Evolutionary conservation across 805 yeast genomes (phyloP), one percentile per base, ranked within the genome.

Genomic region (Yarrowia alimentaria): DNA sequence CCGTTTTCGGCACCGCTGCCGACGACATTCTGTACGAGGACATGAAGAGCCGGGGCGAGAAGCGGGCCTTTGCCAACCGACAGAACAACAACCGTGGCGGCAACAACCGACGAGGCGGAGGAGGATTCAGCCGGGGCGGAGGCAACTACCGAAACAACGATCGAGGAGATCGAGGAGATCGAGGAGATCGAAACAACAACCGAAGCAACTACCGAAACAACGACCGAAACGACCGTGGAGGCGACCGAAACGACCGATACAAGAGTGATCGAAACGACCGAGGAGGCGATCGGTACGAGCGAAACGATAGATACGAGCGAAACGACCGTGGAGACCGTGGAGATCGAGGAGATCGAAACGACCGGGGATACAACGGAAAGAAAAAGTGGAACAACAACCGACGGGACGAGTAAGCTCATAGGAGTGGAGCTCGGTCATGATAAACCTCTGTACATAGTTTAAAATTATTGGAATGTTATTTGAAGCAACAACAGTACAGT

Each of bases 321-420:
- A 12, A 12, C 5, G 38, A 34, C 40, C 29, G 42, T 22, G 10
- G 6, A 17, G 42, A 33, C 38, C 29, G n/a, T n/a, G n/a, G 29
- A 25, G n/a, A 25, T 25, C 13, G 29, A 25, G 13, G 13, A 9
- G 29, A 25, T 14, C 29, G 29, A 25, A 12, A 12, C 6, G 29
- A 25, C 29, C 26, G 42, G 8, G 43, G 43, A 24, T 24, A 25
- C 43, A 24, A 30, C 30, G 43, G 43, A 11, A 37, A 37, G n/a
- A 29, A 30, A 24, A 30, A 37, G 16, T 20, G 26, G 16, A 24
- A 37, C n/a, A n/a, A n/a, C n/a, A n/a, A n/a, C n/a, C n/a, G n/a
- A n/a, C n/a, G n/a, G n/a, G n/a, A n/a, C n/a, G n/a, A n/a, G n/a
- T n/a, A n/a, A n/a, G n/a, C n/a, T n/a, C n/a, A n/a, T n/a, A n/a